Base-by-base conservation (phyloP, 1,284 basidiomycete genomes). In the Tilletia walkeri region DNA sequence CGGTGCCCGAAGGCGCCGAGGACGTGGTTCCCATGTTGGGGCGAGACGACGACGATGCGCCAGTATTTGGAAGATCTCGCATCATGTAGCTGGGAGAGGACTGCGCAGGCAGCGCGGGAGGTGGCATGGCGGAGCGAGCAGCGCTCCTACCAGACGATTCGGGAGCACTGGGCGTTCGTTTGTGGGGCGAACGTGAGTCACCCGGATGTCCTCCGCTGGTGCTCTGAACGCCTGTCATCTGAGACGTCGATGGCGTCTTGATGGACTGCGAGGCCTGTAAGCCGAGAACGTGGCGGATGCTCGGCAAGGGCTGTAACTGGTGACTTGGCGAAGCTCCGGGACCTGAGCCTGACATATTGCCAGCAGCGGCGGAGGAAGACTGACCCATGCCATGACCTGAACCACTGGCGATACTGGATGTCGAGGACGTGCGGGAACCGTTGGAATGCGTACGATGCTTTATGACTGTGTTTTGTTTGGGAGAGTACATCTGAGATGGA, bases 231-330 rank as follows among this genome's bases (percentile, higher is more conserved):
- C 34, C 34, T 9, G 18, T 63, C 59, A 63, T 63, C 3, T 34
- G 59, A 7, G 59, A 36, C 36, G 38, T 7, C 14, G 59, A 16
- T 14, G 59, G 59, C 34, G 59, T 16, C 16, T 63, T 63, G 2
- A 63, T 63, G 4, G 59, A 39, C 3, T 63, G 59, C 18, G 59
- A 38, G 3, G 59, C 36, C 34, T 63, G 59, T 14, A 63, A 34
- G 34, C 59, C 59, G 34, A 63, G 59, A 34, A 63, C 59, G 38
- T 63, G 59, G 38, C 59, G 59, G 36, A 63, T 63, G 34, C 59
- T 63, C 14, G 59, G 59, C 59, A 63, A 12, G 7, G 59, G 59
- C 36, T 45, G 41, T 45, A 14, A 14, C 41, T 63, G 59, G 3
- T 56, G 16, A 30, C 20, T 24, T 24, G 34, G 20, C 30, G 59